Percentiles rank a stretch among this genome's conserved stretches.
Evolutionary conservation across 176 grass and related monocot genomes (phyloP).

Genomic region (Guadua angustifolia): DNA sequence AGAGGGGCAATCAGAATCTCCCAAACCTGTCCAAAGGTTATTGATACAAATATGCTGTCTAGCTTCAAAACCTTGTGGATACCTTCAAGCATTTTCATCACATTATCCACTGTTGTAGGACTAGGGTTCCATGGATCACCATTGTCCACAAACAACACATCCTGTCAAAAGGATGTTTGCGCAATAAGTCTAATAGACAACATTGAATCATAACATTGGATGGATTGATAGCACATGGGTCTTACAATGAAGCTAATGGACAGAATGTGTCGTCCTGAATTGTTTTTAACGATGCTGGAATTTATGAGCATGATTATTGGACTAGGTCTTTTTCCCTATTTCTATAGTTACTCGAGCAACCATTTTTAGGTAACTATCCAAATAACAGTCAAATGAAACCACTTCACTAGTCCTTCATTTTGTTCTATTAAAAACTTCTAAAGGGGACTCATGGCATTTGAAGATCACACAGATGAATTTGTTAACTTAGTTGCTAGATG

Average conservation of each 20-base stretch:
- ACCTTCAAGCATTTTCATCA: constrained; percentile 88
- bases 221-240: neutral
- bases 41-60: constrained; percentile 73
- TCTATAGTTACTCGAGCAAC: too few relatives aligned
- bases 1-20: neutral
- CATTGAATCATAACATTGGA: neutral
- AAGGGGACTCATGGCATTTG: too few relatives aligned
- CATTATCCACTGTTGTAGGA: constrained; percentile 63
- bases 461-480: too few relatives aligned
- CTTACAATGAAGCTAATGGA: neutral
- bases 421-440: too few relatives aligned
- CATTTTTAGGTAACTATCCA: too few relatives aligned
- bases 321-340: too few relatives aligned
- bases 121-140: constrained; percentile 94
- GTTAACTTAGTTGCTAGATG: neutral
- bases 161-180: constrained; percentile 58
- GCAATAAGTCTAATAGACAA: neutral
- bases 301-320: too few relatives aligned
- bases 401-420: too few relatives aligned
- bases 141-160: constrained; percentile 89
- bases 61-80: constrained; percentile 87
- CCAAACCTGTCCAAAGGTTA: constrained; percentile 87
- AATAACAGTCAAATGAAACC: too few relatives aligned
- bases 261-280: neutral
- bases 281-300: neutral